These are phyloP conservation scores for Myxozyma kluyveri DNA, from an alignment of 805 yeast genomes.

Conservation along the genomic window DNA sequence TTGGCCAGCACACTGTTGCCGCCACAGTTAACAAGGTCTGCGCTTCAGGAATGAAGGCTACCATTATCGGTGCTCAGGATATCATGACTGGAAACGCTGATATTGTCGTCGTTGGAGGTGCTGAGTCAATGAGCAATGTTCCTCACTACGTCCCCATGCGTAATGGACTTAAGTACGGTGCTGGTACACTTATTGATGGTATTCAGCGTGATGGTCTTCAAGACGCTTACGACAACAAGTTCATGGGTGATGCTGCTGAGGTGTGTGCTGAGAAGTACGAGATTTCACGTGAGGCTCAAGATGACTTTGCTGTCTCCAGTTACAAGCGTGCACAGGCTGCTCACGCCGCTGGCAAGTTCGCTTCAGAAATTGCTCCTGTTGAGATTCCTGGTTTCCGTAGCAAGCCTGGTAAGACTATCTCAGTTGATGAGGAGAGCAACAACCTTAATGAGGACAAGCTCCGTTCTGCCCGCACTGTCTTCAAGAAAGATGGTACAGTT, in stretches of 20 bases:
- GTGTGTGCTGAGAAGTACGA: conserved; percentile 84
- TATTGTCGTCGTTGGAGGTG: conserved; percentile 90
- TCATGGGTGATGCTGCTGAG: conserved; percentile 98
- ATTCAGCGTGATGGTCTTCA: conserved; percentile 86
- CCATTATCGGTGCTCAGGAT: conserved; percentile 82
- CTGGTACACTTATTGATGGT: conserved; percentile 76
- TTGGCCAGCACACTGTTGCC: conserved; percentile 76
- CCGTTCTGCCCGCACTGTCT: conserved; percentile 85
- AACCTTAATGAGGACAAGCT: conserved; percentile 77
- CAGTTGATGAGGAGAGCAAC: conserved; percentile 77
- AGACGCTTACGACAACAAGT: conserved; percentile 82
- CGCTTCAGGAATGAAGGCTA: conserved; percentile 90
- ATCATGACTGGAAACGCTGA: conserved; percentile 61
- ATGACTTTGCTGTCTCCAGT: conserved; percentile 77
- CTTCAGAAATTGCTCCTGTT: conserved; percentile 77
- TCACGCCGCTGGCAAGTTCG: conserved; percentile 75
- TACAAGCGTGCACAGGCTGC: conserved; percentile 86
- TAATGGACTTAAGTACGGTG: conserved; percentile 88
- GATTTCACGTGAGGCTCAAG: conserved; percentile 82
- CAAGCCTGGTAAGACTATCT: conserved; percentile 58
- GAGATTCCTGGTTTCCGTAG: conserved; percentile 85
- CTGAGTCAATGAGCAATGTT: conserved; percentile 91
- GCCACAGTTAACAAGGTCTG: conserved; percentile 93
- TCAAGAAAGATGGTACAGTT: conserved; percentile 93
- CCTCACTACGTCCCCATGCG: conserved; percentile 87